Percentiles rank a stretch among this genome's conserved stretches.
phyloP scores from a whole-genome alignment of 345 rosid genomes.

The Turritis glabra region DNA sequence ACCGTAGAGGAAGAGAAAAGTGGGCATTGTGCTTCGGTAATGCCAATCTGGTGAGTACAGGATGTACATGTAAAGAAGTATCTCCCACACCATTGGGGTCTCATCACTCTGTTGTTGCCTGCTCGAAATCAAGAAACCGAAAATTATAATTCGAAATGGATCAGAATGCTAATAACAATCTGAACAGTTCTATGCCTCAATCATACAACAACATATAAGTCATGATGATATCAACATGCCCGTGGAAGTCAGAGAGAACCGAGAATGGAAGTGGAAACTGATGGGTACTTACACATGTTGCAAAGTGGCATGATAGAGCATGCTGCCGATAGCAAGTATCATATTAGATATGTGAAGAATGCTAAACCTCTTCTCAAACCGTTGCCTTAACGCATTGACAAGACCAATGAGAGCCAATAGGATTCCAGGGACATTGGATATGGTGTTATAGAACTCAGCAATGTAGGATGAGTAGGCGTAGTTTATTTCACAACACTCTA shows the following conservation, averaged over 20 bases:
- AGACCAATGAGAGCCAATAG: constrained; percentile 84
- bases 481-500: constrained; percentile 88
- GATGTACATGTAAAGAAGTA: constrained; percentile 92
- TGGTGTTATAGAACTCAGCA: constrained; percentile 90
- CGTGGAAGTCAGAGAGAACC: neutral
- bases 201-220: neutral
- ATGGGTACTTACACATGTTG: constrained; percentile 62
- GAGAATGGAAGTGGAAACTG: neutral
- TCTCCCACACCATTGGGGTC: constrained; percentile 99
- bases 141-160: neutral
- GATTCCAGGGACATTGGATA: constrained; percentile 75
- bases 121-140: constrained; percentile 1
- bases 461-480: constrained; percentile 70
- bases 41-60: constrained; percentile 99
- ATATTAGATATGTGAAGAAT: constrained; percentile 89
- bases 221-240: neutral
- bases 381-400: constrained; percentile 77
- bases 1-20: constrained; percentile 88
- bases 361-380: constrained; percentile 93
- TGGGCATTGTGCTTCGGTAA: constrained; percentile 93
- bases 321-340: constrained; percentile 89
- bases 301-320: constrained; percentile 84
- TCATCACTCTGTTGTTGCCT: constrained; percentile 99
- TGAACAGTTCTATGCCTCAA: neutral
- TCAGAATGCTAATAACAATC: neutral